Evolutionary conservation across 495 filamentous ascomycete genomes (phyloP).

Genomic region (Penicillium odoratum): DNA sequence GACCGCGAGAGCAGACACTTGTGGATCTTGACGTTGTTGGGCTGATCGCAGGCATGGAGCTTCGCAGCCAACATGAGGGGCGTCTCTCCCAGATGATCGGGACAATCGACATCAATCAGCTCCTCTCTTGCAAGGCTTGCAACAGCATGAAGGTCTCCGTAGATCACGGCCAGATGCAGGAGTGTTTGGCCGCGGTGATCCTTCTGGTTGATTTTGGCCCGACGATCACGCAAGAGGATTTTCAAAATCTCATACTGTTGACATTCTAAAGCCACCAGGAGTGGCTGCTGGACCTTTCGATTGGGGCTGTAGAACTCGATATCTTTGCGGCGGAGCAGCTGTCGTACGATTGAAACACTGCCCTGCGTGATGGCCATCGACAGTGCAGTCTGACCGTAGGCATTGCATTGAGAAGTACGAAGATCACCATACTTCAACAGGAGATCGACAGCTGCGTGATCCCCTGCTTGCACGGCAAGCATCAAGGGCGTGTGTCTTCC

Average conservation of each 20-base stretch:
- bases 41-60: not conserved
- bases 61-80: not conserved
- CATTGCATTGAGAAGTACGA: not conserved
- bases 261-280: not conserved
- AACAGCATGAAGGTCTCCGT: not conserved
- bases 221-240: not conserved
- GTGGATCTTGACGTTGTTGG: not conserved
- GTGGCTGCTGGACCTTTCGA: not conserved
- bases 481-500: not conserved
- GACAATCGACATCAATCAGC: not conserved
- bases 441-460: not conserved
- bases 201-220: not conserved
- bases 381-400: not conserved
- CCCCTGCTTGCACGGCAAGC: not conserved
- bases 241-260: not conserved
- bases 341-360: not conserved
- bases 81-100: constrained; percentile 2
- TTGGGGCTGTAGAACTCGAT: too few relatives aligned
- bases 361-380: not conserved
- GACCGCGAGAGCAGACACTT: not conserved
- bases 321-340: not conserved
- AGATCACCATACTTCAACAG: not conserved
- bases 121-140: not conserved
- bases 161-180: constrained; percentile 7
- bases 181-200: not conserved